A percentile compares a stretch with the other conserved stretches of the same genome.
Evolutionary conservation across 1,284 basidiomycete genomes (phyloP).

Genomic region (Ustilago nuda): DNA sequence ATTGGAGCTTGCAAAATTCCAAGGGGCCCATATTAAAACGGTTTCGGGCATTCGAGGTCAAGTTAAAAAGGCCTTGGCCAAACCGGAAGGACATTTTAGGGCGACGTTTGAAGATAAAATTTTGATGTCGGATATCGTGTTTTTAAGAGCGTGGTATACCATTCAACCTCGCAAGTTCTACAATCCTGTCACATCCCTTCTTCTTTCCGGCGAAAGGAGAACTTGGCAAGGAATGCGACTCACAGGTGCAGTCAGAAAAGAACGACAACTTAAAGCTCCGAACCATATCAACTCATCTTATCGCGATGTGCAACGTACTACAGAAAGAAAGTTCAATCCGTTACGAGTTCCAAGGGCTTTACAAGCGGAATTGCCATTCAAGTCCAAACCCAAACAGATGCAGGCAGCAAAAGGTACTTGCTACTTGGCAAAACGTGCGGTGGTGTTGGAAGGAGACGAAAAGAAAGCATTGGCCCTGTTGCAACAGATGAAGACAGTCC

Average conservation of each 20-base stretch:
- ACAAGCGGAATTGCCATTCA: conserved; percentile 88
- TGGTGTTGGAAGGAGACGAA: conserved; percentile 94
- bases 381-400: conserved; percentile 89
- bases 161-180: conserved; percentile 95
- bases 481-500: conserved; percentile 92
- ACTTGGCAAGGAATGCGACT: conserved; percentile 83
- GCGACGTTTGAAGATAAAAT: conserved; percentile 99
- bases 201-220: conserved; percentile 70
- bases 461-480: conserved; percentile 89
- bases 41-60: conserved; percentile 96
- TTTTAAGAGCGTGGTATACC: conserved; percentile 96
- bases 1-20: conserved; percentile 97
- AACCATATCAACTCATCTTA: conserved; percentile 84
- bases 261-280: conserved; percentile 86
- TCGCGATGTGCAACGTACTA: conserved; percentile 77
- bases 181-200: conserved; percentile 92
- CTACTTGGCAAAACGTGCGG: conserved; percentile 73
- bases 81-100: conserved; percentile 93
- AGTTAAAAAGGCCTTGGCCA: conserved; percentile 92
- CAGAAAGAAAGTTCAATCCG: conserved; percentile 84
- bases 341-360: conserved; percentile 89
- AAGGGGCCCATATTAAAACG: conserved; percentile 93
- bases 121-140: conserved; percentile 93
- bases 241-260: conserved; percentile 89
- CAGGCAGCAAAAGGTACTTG: conserved; percentile 75